Percentiles rank a stretch among this genome's conserved stretches.
phyloP scores from a whole-genome alignment of 176 grass and related monocot genomes.

The Tillandsia fasciculata region DNA sequence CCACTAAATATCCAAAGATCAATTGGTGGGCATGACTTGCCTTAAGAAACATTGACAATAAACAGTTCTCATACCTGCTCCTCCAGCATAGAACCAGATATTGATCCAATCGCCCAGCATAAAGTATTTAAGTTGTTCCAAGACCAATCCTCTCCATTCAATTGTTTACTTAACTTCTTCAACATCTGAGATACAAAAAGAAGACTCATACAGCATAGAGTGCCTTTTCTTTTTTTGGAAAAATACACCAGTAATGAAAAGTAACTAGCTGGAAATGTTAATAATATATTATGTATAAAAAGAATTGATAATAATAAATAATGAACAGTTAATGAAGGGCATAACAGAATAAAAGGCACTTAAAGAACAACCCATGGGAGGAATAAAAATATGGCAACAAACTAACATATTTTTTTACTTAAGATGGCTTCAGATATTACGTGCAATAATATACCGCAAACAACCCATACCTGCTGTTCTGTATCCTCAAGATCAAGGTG shows the following conservation, averaged over 20 bases:
- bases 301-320: too few relatives aligned
- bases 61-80: slow-evolving; percentile 51
- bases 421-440: neutral
- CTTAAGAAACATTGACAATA: neutral
- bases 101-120: slow-evolving; percentile 99
- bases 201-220: neutral
- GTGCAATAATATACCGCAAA: neutral
- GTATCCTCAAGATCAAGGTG: slow-evolving; percentile 99
- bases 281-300: too few relatives aligned
- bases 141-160: slow-evolving; percentile 97
- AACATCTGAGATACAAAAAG: slow-evolving; percentile 67
- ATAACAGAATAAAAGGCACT: neutral
- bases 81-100: slow-evolving; percentile 99
- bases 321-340: too few relatives aligned
- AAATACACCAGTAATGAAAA: neutral
- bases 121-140: slow-evolving; percentile 99
- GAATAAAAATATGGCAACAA: too few relatives aligned
- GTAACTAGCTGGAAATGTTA: neutral
- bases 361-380: too few relatives aligned
- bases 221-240: neutral
- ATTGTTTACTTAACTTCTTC: slow-evolving; percentile 87
- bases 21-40: neutral
- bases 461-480: slow-evolving; percentile 75
- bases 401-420: too few relatives aligned
- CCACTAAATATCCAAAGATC: neutral